phyloP scores from a whole-genome alignment of 2,329 filamentous ascomycete genomes.

The Hypoxylon sp. region DNA sequence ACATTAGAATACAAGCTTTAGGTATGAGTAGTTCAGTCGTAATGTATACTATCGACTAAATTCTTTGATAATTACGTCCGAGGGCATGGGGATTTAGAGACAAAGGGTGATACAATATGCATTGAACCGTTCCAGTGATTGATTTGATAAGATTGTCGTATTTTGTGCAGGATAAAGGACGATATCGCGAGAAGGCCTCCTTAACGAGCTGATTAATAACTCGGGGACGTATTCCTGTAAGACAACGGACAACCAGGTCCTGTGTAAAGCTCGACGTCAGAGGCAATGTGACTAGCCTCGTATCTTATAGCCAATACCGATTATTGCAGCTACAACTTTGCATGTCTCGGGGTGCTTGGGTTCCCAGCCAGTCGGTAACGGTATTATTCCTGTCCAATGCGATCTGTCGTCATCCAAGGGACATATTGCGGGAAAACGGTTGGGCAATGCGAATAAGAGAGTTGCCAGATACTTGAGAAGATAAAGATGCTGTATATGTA shows the following conservation, averaged over 20 bases:
- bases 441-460: background rate
- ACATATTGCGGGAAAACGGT: slow-evolving; percentile 6
- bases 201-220: background rate
- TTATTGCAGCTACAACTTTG: background rate
- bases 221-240: background rate
- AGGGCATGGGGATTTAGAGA: no score
- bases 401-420: slow-evolving; percentile 18
- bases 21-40: no score
- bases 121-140: background rate
- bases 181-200: background rate
- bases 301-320: background rate
- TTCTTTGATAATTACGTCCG: no score
- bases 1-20: no score
- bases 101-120: background rate
- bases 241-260: background rate
- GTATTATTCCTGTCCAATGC: background rate
- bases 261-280: slow-evolving; percentile 11
- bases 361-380: slow-evolving; percentile 16
- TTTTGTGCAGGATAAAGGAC: background rate
- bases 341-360: background rate
- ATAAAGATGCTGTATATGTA: no score
- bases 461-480: background rate
- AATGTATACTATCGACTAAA: no score
- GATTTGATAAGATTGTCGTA: background rate
- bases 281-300: slow-evolving; percentile 3